Evolutionary conservation across 2,329 filamentous ascomycete species (phyloP).

Genomic region (Myriosclerotinia scirpicola): DNA sequence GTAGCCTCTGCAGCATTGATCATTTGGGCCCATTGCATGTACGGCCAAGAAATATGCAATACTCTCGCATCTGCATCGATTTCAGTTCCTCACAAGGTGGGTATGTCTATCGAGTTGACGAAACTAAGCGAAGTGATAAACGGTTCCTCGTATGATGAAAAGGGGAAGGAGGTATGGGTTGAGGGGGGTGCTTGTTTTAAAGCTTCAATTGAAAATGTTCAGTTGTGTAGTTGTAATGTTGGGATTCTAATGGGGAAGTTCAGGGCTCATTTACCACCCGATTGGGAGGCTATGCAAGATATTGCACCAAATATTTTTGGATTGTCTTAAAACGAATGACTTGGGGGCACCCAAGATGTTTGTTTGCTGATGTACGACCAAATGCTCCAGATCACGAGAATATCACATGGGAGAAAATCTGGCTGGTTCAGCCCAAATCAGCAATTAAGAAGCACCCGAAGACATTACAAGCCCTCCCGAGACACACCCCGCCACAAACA

Average conservation of each 20-base stretch:
- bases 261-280: conserved; percentile 25
- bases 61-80: background rate
- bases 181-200: conserved; percentile 24
- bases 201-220: conserved; percentile 38
- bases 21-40: conserved; percentile 43
- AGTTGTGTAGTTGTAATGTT: conserved; percentile 40
- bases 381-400: too few species aligned
- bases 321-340: background rate
- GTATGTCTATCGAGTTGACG: conserved; percentile 32
- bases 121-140: conserved; percentile 31
- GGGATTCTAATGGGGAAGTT: conserved; percentile 28
- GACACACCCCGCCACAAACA: background rate
- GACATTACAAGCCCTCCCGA: too few species aligned
- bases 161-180: conserved; percentile 33
- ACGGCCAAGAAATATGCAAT: conserved; percentile 38
- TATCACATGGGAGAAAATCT: too few species aligned
- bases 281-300: conserved; percentile 28
- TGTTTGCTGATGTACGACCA: too few species aligned
- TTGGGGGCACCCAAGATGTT: too few species aligned
- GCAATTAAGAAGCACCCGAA: too few species aligned
- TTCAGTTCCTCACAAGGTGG: background rate
- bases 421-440: too few species aligned
- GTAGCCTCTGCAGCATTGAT: conserved; percentile 41
- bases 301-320: conserved; percentile 31
- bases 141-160: conserved; percentile 13